Conservation (phyloP, 257 asterid genomes). For the Coffea canephora region DNA sequence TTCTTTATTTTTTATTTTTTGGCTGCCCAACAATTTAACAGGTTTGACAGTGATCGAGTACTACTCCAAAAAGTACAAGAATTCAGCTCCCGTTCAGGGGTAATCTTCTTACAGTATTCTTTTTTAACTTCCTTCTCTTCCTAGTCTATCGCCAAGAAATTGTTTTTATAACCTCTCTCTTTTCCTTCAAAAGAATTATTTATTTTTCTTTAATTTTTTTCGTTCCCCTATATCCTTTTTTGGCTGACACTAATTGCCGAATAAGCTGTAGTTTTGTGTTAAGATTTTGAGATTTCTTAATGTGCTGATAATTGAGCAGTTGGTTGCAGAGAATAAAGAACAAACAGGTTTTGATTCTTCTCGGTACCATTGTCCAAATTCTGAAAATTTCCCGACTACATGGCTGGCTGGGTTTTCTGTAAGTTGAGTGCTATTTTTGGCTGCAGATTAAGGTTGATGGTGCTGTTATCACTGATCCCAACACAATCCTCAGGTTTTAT, state of each 20-base stretch:
- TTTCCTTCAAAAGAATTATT: background rate
- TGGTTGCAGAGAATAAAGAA: slow-evolving; percentile 95
- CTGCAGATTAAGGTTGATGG: slow-evolving; percentile 72
- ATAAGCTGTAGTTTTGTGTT: background rate
- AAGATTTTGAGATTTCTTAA: slow-evolving; percentile 2
- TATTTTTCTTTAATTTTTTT: background rate
- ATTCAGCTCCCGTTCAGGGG: slow-evolving; percentile 87
- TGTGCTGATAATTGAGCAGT: slow-evolving; percentile 40
- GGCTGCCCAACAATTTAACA: slow-evolving; percentile 17
- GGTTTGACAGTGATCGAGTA: slow-evolving; percentile 67
- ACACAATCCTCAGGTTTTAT: slow-evolving; percentile 58
- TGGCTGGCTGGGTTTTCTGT: background rate
- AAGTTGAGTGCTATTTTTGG: slow-evolving; percentile 4
- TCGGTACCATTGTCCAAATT: background rate
- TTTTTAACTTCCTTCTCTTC: background rate
- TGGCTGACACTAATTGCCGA: no score
- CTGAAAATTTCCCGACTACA: background rate
- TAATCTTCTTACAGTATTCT: slow-evolving; percentile 9
- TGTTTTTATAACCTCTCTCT: background rate
- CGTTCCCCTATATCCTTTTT: no score
- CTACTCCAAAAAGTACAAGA: slow-evolving; percentile 63
- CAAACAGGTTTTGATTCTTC: slow-evolving; percentile 31
- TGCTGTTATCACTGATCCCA: slow-evolving; percentile 50
- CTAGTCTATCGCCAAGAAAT: background rate
- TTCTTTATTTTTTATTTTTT: background rate